phyloP scores from a whole-genome alignment of 2,329 filamentous ascomycete species.

The Aspergillus luchuensis region DNA sequence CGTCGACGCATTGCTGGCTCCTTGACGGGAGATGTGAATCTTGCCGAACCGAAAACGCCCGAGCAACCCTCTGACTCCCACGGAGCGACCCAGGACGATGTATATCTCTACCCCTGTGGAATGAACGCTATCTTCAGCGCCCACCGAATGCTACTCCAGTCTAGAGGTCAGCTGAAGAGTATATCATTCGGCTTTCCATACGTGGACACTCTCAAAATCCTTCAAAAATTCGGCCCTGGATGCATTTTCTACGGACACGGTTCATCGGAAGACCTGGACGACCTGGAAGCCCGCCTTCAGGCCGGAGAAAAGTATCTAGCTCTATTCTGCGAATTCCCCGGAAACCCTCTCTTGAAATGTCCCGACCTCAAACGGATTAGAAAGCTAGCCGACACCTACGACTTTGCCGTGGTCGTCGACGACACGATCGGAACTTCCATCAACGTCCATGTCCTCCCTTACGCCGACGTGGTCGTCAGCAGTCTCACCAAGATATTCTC shows the following conservation, averaged over 20 bases:
- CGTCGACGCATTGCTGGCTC: neutral
- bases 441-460: slow-evolving; percentile 3
- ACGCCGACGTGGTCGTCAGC: slow-evolving; percentile 1
- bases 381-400: neutral
- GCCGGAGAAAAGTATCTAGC: neutral
- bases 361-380: neutral
- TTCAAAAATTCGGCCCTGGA: neutral
- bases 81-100: neutral
- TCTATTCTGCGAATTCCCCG: slow-evolving; percentile 7
- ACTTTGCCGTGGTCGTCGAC: slow-evolving; percentile 7
- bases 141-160: neutral
- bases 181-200: neutral
- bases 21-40: neutral
- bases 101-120: slow-evolving; percentile 2
- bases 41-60: neutral
- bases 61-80: neutral
- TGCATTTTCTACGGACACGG: slow-evolving; percentile 2
- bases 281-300: neutral
- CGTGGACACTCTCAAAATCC: neutral
- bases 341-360: neutral
- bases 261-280: neutral
- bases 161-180: neutral
- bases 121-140: neutral
- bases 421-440: neutral
- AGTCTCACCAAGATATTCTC: slow-evolving; percentile 11